Evolutionary conservation across 108 stramenopile genomes (phyloP), one percentile per base, ranked within the genome.

Genomic region (Stephanodiscus triporus): DNA sequence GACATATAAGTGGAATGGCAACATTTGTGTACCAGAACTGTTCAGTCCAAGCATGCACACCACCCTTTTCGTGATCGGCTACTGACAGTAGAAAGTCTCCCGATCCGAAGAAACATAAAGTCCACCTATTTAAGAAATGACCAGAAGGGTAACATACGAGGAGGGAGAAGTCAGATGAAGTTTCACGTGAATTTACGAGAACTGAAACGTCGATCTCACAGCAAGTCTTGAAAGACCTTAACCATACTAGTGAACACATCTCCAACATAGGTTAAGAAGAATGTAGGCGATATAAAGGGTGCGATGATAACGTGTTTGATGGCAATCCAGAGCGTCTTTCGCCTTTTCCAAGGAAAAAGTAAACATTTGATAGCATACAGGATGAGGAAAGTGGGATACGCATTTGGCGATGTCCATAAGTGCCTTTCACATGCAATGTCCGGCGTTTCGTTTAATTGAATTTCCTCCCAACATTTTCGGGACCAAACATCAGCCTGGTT

Each of bases 221-320:
- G 43, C n/a, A 91, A 64, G 72, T 98, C 97, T 77, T 94, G 94
- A 48, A 94, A 92, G 7, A 96, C 94, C 84, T 97, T 97, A 23
- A 96, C 91, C 88, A 96, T 90, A 60, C 88, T 90, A 22, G 93
- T 94, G 48, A 94, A 91, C 34, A 94, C 91, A 85, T 94, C 93
- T 55, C 89, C 93, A 23, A 90, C 78, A 71, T 95, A 98, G 5
- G 86, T 88, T 32, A 73, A 77, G 77, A 93, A 96, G 56, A 98
- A 98, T 27, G 87, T 83, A 20, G 94, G 93, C 19, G 89, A 84
- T 19, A 76, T 63, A 48, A 89, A 71, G 3, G 97, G 95, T n/a
- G n/a, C 84, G 36, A 78, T 75, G 2, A 97, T 50, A 22, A 94
- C 87, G 22, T 84, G 76, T 66, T 81, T 70, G 48, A 97, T 84